Evolutionary conservation across 306 rosid genomes (phyloP), one percentile per base, ranked within the genome.

Genomic region (Lathyrus aphaca): DNA sequence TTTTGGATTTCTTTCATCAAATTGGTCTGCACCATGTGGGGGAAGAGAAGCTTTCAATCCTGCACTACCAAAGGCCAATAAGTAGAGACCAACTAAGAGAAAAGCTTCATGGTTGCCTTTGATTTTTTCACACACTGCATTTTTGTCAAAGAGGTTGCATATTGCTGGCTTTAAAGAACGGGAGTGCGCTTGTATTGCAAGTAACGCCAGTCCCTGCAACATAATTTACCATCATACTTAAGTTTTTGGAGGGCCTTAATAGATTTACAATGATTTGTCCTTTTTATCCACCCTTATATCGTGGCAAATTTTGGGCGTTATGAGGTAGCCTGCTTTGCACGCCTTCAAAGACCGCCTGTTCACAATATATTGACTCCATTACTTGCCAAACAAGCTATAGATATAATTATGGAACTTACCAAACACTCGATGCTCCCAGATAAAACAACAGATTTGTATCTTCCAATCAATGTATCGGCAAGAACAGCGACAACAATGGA

Each of bases 1-100:
- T 74, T 82, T 88, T 1, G 87, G 97, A 77, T 93, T 89, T 8
- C 43, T 76, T 14, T 88, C 91, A 10, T 93, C 91, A 63, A 88
- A 93, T 59, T 93, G 98, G 48, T 93, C 97, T 0, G 98, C 98
- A 9, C 98, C 97, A 60, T 93, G 98, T n/a, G 97, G 29, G 7
- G 98, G 98, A 43, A 93, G 46, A 4, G 87, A 75, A 32, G 98
- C 96, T 72, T 88, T 93, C 13, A 84, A 49, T 35, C 39, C 96
- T 2, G 91, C 88, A 55, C 74, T 68, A 0, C 96, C 96, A 4
- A 50, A 66, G 1, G 96, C 97, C 65, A 86, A 49, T 51, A 68
- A 14, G 76, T 90, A 88, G 17, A 93, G 87, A 43, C 88, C 76
- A 15, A 74, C 8, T 45, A 43, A 86, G 66, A 93, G 96, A 5